phyloP scores from a whole-genome alignment of 192 early-diverging fungal genomes.

The Funneliformis mosseae region DNA sequence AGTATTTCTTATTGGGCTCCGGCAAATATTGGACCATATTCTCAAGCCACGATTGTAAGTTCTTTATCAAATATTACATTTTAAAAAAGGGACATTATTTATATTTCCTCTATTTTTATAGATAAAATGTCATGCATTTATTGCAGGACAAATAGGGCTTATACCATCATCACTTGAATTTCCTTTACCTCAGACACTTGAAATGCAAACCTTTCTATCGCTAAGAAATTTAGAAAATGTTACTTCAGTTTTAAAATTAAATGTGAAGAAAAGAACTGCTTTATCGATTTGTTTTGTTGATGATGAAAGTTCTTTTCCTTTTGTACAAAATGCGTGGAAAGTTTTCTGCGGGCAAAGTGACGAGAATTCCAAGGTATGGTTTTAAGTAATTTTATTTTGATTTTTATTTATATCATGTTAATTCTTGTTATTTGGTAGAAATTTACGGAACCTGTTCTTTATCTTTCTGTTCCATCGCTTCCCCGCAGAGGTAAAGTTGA shows the following conservation, averaged over 20 bases:
- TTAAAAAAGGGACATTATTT: neutral
- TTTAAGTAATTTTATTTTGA: neutral
- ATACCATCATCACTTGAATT: conserved; percentile 65
- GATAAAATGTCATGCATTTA: conserved; percentile 61
- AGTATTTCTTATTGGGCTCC: conserved; percentile 89
- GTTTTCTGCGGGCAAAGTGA: neutral
- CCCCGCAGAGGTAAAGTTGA: conserved; percentile 66
- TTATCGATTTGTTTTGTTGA: conserved; percentile 66
- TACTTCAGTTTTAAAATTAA: conserved; percentile 41
- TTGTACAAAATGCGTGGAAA: conserved; percentile 46
- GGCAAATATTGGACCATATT: conserved; percentile 87
- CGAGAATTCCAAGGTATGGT: neutral
- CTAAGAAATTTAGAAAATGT: conserved; percentile 59
- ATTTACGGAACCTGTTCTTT: conserved; percentile 48
- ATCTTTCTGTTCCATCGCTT: conserved; percentile 59
- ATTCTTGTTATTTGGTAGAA: neutral
- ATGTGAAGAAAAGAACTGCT: conserved; percentile 41
- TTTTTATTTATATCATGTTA: neutral
- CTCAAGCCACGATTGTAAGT: conserved; percentile 66
- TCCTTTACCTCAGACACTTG: conserved; percentile 35
- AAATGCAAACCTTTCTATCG: conserved; percentile 50
- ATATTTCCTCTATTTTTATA: conserved; percentile 26
- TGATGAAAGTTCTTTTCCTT: conserved; percentile 33
- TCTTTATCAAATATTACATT: neutral
- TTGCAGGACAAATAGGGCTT: conserved; percentile 82